Conservation (phyloP, 768 basidiomycete species). For the Suillus placidus region DNA sequence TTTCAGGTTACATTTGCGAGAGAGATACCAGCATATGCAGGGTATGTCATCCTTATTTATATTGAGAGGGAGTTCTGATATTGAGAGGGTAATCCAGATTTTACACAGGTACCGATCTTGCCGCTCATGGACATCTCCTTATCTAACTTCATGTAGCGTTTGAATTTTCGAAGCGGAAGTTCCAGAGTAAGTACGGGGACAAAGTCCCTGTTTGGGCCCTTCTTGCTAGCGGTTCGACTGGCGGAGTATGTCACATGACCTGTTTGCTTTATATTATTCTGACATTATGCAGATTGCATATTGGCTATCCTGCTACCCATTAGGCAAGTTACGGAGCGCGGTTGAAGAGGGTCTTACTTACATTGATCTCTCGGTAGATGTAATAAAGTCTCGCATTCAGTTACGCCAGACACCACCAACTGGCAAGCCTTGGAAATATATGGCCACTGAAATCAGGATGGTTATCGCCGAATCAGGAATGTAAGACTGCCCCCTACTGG, state of each 20-base stretch:
- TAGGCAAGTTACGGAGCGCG: conserved; percentile 48
- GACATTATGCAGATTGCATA: conserved; percentile 64
- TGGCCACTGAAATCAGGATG: conserved; percentile 64
- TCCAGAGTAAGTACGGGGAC: conserved; percentile 61
- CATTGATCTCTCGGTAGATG: conserved; percentile 50
- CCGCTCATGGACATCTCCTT: neutral
- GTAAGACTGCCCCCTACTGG: conserved; percentile 45
- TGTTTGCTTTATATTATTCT: conserved; percentile 6
- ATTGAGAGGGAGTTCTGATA: neutral
- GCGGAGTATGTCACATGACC: conserved; percentile 58
- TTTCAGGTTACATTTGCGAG: conserved; percentile 82
- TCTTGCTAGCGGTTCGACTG: conserved; percentile 79
- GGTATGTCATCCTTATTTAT: conserved; percentile 35
- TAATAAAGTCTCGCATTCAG: conserved; percentile 90
- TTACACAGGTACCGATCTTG: conserved; percentile 52
- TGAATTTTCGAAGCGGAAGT: conserved; percentile 85
- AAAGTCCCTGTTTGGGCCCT: conserved; percentile 85
- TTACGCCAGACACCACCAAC: conserved; percentile 72
- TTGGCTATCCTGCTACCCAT: conserved; percentile 92
- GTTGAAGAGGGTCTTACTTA: neutral
- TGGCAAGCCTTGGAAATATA: conserved; percentile 76
- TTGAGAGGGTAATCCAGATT: conserved; percentile 47
- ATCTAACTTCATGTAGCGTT: conserved; percentile 53
- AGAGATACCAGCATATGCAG: conserved; percentile 97
- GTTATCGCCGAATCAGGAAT: conserved; percentile 73